Conservation (phyloP, 2,329 filamentous ascomycete species). For the Pestalotiopsis sp. region DNA sequence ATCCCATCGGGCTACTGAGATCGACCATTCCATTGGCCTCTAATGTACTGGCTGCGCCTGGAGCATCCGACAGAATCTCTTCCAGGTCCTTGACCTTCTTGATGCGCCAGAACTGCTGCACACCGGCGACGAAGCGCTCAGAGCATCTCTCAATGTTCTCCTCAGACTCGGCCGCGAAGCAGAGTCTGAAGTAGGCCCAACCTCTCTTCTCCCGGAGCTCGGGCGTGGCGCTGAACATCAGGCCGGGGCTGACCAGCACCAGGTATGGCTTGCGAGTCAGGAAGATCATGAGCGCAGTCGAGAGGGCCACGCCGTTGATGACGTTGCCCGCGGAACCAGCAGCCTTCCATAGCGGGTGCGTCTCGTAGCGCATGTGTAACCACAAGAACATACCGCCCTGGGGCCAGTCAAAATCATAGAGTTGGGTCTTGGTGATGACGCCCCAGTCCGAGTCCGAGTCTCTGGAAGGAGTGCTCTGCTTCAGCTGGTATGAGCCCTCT, state of each 20-base stretch:
- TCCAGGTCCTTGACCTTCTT: conserved; percentile 67
- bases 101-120: conserved; percentile 76
- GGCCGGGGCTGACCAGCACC: conserved; percentile 70
- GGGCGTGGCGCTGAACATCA: conserved; percentile 69
- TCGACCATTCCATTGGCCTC: neutral
- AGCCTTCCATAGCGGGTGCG: conserved; percentile 66
- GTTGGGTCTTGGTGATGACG: conserved; percentile 70
- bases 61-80: conserved; percentile 47
- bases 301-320: conserved; percentile 56
- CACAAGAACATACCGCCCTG: conserved; percentile 92
- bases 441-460: conserved; percentile 64
- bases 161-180: conserved; percentile 81
- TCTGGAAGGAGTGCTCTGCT: conserved; percentile 54
- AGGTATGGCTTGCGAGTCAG: conserved; percentile 68
- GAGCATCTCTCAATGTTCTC: conserved; percentile 65
- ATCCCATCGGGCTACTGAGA: conserved; percentile 1
- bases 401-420: conserved; percentile 79
- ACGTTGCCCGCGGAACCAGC: conserved; percentile 35
- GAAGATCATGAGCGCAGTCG: conserved; percentile 68
- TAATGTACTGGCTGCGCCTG: neutral
- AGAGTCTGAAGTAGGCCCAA: conserved; percentile 75
- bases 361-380: conserved; percentile 70
- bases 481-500: conserved; percentile 63
- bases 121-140: conserved; percentile 65
- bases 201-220: conserved; percentile 58